phyloP scores from a whole-genome alignment of 345 rosid species.

The Sisymbrium altissimum region DNA sequence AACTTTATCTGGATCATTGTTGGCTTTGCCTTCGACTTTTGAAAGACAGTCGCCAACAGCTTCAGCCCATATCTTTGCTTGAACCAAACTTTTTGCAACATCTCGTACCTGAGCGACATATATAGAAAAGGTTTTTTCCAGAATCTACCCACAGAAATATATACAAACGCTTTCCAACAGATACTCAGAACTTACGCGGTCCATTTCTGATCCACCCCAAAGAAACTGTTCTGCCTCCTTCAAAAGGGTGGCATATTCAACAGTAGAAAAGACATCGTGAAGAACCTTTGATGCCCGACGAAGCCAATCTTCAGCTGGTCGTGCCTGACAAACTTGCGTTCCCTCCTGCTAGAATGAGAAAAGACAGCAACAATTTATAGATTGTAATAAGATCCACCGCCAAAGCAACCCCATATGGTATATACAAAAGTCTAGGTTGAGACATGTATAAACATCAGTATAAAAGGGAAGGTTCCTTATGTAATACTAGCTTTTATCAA shows the following conservation, averaged over 20 bases:
- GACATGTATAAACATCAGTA: neutral
- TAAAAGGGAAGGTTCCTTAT: neutral
- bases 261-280: slow-evolving; percentile 48
- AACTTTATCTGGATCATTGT: slow-evolving; percentile 44
- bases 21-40: slow-evolving; percentile 47
- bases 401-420: neutral
- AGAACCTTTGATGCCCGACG: slow-evolving; percentile 42
- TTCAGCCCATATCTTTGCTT: slow-evolving; percentile 71
- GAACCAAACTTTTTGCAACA: slow-evolving; percentile 48
- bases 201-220: slow-evolving; percentile 95
- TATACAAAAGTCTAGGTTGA: neutral
- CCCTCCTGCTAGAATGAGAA: slow-evolving; percentile 23
- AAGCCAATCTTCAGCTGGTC: slow-evolving; percentile 82
- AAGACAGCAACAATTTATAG: neutral
- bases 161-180: slow-evolving; percentile 13
- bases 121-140: neutral
- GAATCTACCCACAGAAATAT: slow-evolving; percentile 13
- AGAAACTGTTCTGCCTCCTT: slow-evolving; percentile 95
- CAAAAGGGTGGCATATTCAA: slow-evolving; percentile 46
- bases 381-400: neutral
- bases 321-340: slow-evolving; percentile 42
- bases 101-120: slow-evolving; percentile 59
- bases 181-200: slow-evolving; percentile 54
- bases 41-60: slow-evolving; percentile 55
- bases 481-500: neutral